Conservation (phyloP, 805 yeast genomes). For the Helenozyma rhizophorensis region DNA sequence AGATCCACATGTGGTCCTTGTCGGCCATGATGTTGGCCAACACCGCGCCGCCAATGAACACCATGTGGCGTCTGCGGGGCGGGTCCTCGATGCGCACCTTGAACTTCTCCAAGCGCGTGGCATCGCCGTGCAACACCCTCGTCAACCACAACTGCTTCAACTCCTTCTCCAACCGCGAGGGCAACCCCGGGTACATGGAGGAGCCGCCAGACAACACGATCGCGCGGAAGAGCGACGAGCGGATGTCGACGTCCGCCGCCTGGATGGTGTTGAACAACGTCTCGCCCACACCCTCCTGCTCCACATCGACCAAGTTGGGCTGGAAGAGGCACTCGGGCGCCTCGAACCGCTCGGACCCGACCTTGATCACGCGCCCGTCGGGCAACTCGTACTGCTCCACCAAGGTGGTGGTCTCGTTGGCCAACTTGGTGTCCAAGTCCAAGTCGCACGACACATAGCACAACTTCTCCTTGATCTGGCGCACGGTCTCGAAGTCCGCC, state of each 20-base stretch:
- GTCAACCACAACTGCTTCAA: conserved; percentile 95
- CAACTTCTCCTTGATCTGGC: conserved; percentile 94
- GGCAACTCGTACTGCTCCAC: conserved; percentile 92
- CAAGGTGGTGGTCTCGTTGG: conserved; percentile 92
- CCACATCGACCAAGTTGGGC: conserved; percentile 91
- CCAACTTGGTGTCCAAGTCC: conserved; percentile 79
- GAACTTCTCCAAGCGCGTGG: conserved; percentile 81
- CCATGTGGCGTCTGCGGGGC: conserved; percentile 98
- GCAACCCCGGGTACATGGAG: conserved; percentile 97
- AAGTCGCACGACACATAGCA: conserved; percentile 95
- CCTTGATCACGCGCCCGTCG: conserved; percentile 90
- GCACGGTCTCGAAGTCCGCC: conserved; percentile 97
- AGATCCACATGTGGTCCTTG: conserved; percentile 97
- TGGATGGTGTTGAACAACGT: conserved; percentile 87
- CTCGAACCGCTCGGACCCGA: conserved; percentile 93
- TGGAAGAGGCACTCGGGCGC: conserved; percentile 97
- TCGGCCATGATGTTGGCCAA: conserved; percentile 97
- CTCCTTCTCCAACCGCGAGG: conserved; percentile 92
- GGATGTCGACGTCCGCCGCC: conserved; percentile 89
- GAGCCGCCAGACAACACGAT: conserved; percentile 97
- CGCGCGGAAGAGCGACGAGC: conserved; percentile 84
- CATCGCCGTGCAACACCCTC: conserved; percentile 80
- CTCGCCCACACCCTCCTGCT: conserved; percentile 96
- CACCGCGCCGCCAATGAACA: conserved; percentile 97
- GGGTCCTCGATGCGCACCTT: conserved; percentile 98